These are phyloP conservation scores for Colletotrichum zoysiae DNA, from an alignment of 2,329 filamentous ascomycete species.

Conservation along the genomic window DNA sequence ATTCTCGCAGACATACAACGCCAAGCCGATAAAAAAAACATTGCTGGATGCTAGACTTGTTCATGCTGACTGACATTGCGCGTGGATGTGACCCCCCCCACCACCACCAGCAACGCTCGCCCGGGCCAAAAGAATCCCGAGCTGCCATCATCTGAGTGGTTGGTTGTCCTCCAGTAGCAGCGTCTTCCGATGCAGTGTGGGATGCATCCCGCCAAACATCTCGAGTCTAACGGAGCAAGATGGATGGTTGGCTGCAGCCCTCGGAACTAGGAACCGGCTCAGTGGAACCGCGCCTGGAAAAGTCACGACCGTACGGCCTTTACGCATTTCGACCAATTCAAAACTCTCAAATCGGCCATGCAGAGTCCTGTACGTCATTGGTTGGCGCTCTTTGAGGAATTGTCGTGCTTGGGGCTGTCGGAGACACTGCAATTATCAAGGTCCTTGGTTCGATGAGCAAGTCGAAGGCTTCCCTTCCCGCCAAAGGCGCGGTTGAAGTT, in stretches of 20 bases:
- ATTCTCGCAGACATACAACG: neutral
- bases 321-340: neutral
- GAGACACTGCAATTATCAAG: neutral
- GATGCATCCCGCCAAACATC: constrained; percentile 30
- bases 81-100: constrained; percentile 19
- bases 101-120: constrained; percentile 2
- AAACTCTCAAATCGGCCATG: neutral
- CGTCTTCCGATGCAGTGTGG: constrained; percentile 25
- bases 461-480: neutral
- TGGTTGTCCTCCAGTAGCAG: constrained; percentile 11
- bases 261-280: constrained; percentile 28
- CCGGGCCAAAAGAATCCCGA: neutral
- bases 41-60: neutral
- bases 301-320: neutral
- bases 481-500: neutral
- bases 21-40: constrained; percentile 6
- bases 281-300: constrained; percentile 31
- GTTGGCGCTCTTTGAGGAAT: neutral
- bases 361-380: neutral
- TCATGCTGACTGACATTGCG: neutral
- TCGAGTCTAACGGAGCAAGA: constrained; percentile 7
- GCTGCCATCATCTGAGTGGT: constrained; percentile 15
- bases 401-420: neutral
- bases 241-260: constrained; percentile 31
- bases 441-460: neutral